Evolutionary conservation across 208 protist genomes (phyloP), one percentile per base, ranked within the genome.

Genomic region (Wallacemonas sp.): DNA sequence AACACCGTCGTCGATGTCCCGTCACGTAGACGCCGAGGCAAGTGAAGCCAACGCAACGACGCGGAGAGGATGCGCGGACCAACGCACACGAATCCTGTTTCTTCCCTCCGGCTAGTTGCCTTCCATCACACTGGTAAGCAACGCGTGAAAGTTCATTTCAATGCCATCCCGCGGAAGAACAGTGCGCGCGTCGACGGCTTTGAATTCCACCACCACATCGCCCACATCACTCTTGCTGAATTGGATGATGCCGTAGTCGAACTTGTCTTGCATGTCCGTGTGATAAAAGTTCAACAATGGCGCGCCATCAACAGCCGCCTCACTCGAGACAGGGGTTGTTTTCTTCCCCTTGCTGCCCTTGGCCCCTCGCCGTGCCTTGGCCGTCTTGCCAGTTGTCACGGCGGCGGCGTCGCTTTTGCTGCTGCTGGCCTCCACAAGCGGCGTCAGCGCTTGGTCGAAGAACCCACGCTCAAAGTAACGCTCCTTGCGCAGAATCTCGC

Each of bases 191-290:
- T 69, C 77, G 4, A 93, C 78, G n/a, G 66, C 66, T 48, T 91
- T 91, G 41, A 90, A 90, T 45, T 92, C 85, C 23, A 63, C 79
- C 61, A 68, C 72, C 12, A 93, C 86, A 0, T 41, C 70, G 29
- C 86, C 86, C 5, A 77, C 65, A 49, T 93, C 89, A 31, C 76
- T 72, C 72, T 95, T 95, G 38, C 68, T 42, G 36, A 95, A 41
- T 57, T 93, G 84, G 14, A 95, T 81, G 46, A 95, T 74, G 57
- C 89, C 89, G 67, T 93, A 95, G 72, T 95, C 86, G 33, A 86
- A 73, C 46, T 71, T 71, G n/a, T 66, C 45, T 39, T 50, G 63
- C 18, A 69, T 70, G 54, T 42, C 67, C 23, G 25, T 50, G 36
- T 32, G 20, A 48, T 86, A 72, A 44, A 70, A 74, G 23, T 68